Evolutionary conservation across 176 grass and related monocot species (phyloP).

Genomic region (Oryza glaberrima): DNA sequence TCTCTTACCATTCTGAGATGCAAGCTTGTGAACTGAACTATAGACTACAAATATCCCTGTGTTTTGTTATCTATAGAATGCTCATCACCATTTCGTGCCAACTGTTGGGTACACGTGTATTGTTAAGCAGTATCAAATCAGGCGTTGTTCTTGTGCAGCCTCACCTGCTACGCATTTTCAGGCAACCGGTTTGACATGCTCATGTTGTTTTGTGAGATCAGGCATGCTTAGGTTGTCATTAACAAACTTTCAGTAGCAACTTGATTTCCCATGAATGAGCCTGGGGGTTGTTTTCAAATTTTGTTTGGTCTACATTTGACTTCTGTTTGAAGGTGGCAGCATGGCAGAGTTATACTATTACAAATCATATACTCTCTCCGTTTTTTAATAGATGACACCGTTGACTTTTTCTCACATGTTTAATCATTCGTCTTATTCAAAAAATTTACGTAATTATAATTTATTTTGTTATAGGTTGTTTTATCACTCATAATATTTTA

Average conservation of each 20-base stretch:
- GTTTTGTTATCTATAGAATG: background rate
- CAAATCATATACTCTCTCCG: background rate
- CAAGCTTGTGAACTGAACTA: constrained; percentile 17
- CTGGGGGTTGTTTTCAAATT: background rate
- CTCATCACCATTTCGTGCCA: background rate
- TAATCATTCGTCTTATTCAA: too few relatives aligned
- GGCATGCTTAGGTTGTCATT: background rate
- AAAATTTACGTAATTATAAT: too few relatives aligned
- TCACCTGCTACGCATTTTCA: background rate
- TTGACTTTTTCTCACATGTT: too few relatives aligned
- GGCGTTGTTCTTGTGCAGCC: background rate
- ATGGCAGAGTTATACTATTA: background rate
- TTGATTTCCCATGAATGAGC: background rate
- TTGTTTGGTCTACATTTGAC: background rate
- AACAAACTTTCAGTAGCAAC: background rate
- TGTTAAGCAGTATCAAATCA: too few relatives aligned
- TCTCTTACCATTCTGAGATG: constrained; percentile 25
- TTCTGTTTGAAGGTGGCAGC: background rate
- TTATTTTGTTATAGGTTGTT: too few relatives aligned
- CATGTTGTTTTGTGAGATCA: background rate
- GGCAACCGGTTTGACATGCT: background rate
- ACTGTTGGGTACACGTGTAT: background rate
- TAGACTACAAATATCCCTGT: background rate
- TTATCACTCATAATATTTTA: too few relatives aligned
- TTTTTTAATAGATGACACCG: too few relatives aligned